Percentiles rank a stretch among this genome's conserved stretches.
Conservation (phyloP, 2,329 filamentous ascomycete genomes). For the Ophiognomonia clavigignenti-juglandacearum region DNA sequence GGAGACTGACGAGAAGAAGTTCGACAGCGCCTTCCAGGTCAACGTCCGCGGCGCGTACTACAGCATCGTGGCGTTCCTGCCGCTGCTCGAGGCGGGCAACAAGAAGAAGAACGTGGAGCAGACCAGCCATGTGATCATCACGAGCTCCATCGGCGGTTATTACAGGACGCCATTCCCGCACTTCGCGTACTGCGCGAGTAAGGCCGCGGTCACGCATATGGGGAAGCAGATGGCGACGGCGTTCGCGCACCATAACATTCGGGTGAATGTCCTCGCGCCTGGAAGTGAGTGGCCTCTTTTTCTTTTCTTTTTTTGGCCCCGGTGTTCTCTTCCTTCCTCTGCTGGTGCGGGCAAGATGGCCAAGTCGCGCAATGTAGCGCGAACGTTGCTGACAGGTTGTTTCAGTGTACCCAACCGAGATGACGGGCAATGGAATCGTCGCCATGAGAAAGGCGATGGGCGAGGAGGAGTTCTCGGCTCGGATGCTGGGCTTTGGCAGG, state of each 20-base stretch:
- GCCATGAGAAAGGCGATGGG: background rate
- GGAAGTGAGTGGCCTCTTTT: conserved; percentile 28
- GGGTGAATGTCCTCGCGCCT: conserved; percentile 43
- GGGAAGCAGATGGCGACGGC: conserved; percentile 62
- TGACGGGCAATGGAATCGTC: background rate
- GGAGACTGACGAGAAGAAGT: conserved; percentile 30
- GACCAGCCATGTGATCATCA: conserved; percentile 46
- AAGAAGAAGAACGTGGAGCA: conserved; percentile 29
- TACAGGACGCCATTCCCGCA: conserved; percentile 56
- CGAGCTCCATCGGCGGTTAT: conserved; percentile 59
- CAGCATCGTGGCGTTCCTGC: conserved; percentile 62
- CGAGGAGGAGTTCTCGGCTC: background rate
- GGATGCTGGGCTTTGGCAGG: background rate
- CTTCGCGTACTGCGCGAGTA: conserved; percentile 63
- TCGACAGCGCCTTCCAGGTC: conserved; percentile 53
- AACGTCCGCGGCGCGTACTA: conserved; percentile 65
- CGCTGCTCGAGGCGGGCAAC: conserved; percentile 58
- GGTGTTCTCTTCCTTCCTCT: no score
- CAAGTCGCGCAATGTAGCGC: no score
- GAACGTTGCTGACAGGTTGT: background rate
- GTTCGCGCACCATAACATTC: conserved; percentile 53
- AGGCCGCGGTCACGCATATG: conserved; percentile 62
- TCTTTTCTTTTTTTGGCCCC: background rate
- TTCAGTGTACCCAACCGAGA: conserved; percentile 7
- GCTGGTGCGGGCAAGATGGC: no score